Base-by-base conservation (phyloP, 805 yeast genomes). In the Wickerhamiella dianesei region DNA sequence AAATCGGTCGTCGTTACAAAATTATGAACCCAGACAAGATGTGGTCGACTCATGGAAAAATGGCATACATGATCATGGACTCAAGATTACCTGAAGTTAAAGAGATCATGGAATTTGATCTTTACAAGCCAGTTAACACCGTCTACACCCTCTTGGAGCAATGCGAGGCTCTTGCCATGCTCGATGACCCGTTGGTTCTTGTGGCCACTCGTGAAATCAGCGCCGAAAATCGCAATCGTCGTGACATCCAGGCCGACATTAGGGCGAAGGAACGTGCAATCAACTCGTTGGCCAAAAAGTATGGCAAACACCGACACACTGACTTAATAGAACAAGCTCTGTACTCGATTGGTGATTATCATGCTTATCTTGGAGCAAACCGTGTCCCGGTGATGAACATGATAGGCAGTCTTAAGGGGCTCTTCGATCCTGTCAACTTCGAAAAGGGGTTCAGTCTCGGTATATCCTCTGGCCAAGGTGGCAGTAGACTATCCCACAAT, bases 31-130 rank as follows among this genome's bases (percentile, higher is more conserved):
- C 94, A 0, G 87, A 82, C 54, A 72, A 76, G 55, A 79, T 83
- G 83, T 71, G 87, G 51, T 83, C 79, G 56, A 78, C 78, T 3
- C 83, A 77, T 60, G 94, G 94, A 41, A 82, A 82, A 56, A 65
- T 83, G 48, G 79, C 83, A 65, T 82, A 82, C 61, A 83, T 82
- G 82, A 77, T 82, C 35, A 82, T 83, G 92, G 94, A 82, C 62
- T 82, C 92, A 2, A 66, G 83, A 42, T 63, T 80, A 22, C 82
- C 86, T 0, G 86, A 82, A 54, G 74, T 82, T 49, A 74, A 72
- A 53, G 76, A 73, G 14, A 77, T 77, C 44, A 73, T 82, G 79
- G 89, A 79, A 50, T 83, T 82, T 60, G 85, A 82, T 61, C 64
- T 82, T 1, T 80, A 77, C 64, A 77, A 74, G 56, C 89, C 92